A percentile compares a stretch with the other conserved stretches of the same genome.
Evolutionary conservation across 192 early-diverging fungal genomes (phyloP).

Genomic region (Backusella circina): DNA sequence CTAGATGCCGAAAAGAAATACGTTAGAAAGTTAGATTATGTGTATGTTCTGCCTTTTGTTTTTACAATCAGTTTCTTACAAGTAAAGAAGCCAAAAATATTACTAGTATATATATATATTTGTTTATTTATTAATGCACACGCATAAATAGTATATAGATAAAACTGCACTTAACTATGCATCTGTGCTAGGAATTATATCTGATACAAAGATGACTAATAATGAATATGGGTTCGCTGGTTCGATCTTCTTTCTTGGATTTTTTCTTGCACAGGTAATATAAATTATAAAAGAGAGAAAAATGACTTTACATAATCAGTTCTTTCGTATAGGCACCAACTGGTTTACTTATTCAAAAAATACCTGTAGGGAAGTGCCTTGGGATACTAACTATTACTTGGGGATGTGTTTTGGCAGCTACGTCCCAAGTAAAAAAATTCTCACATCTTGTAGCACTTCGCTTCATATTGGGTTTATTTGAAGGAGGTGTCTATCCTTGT

Average conservation of each 20-base stretch:
- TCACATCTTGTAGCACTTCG: constrained; percentile 9
- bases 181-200: constrained; percentile 19
- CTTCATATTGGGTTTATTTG: constrained; percentile 25
- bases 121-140: too few relatives aligned
- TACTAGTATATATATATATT: not conserved
- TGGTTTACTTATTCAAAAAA: constrained; percentile 11
- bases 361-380: constrained; percentile 11
- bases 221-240: constrained; percentile 14
- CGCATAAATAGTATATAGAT: constrained; percentile 18
- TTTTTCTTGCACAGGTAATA: constrained; percentile 12
- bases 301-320: not conserved
- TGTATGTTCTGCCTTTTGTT: constrained; percentile 15
- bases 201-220: constrained; percentile 7
- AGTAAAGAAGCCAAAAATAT: constrained; percentile 1
- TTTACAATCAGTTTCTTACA: constrained; percentile 13
- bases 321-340: not conserved
- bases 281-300: not conserved
- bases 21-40: not conserved
- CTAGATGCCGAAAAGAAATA: not conserved
- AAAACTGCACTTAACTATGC: constrained; percentile 21
- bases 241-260: constrained; percentile 29
- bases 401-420: constrained; percentile 19
- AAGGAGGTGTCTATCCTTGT: constrained; percentile 23
- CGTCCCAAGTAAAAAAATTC: constrained; percentile 8
- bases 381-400: constrained; percentile 10